phyloP scores from a whole-genome alignment of 805 yeast species.

The Sungouiella thailandica region DNA sequence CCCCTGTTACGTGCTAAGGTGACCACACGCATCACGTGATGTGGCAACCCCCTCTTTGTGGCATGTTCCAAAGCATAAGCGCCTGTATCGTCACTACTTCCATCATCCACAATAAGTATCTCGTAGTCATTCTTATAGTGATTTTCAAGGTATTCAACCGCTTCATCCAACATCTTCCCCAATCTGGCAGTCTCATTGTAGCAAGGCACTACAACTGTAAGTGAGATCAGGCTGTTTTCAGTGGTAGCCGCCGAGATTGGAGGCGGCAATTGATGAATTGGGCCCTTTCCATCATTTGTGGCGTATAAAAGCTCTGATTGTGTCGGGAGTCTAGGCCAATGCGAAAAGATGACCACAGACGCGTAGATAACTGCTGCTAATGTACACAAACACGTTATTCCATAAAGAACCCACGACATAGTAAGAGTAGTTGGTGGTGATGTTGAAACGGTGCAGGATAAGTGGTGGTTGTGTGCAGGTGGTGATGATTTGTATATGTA shows the following conservation, averaged over 20 bases:
- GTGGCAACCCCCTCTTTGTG: conserved; percentile 39
- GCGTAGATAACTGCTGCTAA: conserved; percentile 29
- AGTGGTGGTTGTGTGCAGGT: too few relatives aligned
- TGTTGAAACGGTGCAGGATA: too few relatives aligned
- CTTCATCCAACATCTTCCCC: conserved; percentile 65
- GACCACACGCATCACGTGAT: conserved; percentile 67
- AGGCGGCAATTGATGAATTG: conserved; percentile 29
- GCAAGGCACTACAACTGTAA: conserved; percentile 90
- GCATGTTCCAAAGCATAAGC: conserved; percentile 66
- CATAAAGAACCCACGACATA: conserved; percentile 5
- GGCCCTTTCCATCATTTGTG: conserved; percentile 39
- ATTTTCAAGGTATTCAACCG: conserved; percentile 47
- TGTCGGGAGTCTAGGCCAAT: conserved; percentile 54
- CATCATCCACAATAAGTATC: conserved; percentile 86
- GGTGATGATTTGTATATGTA: too few relatives aligned
- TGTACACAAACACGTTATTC: conserved; percentile 8
- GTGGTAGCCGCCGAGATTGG: conserved; percentile 20
- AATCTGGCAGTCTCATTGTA: conserved; percentile 80
- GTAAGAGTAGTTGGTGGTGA: too few relatives aligned
- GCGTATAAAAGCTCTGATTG: conserved; percentile 49
- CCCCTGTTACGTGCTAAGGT: conserved; percentile 76
- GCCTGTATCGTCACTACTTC: conserved; percentile 77
- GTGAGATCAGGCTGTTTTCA: conserved; percentile 36
- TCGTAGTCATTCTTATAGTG: conserved; percentile 50
- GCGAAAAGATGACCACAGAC: conserved; percentile 48